Conservation (phyloP, 345 rosid species). For the Corchorus capsularis region DNA sequence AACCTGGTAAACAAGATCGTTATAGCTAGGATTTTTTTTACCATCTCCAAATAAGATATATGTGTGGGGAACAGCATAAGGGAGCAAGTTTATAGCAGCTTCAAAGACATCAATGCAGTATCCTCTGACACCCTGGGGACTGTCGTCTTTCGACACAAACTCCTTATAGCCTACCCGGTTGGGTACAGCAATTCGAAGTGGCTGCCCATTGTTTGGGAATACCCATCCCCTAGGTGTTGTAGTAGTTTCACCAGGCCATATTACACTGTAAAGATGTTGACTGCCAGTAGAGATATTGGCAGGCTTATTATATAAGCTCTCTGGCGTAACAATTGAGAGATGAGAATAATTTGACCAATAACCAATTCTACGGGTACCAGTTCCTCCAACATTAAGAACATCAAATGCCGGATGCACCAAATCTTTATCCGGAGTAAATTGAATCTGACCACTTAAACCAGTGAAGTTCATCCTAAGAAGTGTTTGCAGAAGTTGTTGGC, state of each 20-base stretch:
- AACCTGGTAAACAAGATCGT: conserved; percentile 56
- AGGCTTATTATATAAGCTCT: conserved; percentile 55
- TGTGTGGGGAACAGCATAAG: conserved; percentile 75
- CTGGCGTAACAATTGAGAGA: conserved; percentile 67
- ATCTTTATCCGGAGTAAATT: conserved; percentile 59
- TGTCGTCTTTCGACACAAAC: conserved; percentile 54
- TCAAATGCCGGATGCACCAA: conserved; percentile 72
- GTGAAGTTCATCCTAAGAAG: conserved; percentile 65
- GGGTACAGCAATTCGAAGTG: conserved; percentile 77
- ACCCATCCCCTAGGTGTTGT: conserved; percentile 84
- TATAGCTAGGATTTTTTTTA: conserved; percentile 61
- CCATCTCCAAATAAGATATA: conserved; percentile 72
- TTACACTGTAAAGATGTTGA: conserved; percentile 57
- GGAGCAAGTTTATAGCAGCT: conserved; percentile 79
- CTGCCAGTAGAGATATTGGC: conserved; percentile 45
- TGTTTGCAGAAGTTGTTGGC: conserved; percentile 60
- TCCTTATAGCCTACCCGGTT: conserved; percentile 64
- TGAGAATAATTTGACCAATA: conserved; percentile 86
- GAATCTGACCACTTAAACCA: conserved; percentile 67
- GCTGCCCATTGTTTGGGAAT: conserved; percentile 81
- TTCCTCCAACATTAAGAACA: conserved; percentile 68
- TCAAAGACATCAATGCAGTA: conserved; percentile 91
- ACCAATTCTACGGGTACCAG: conserved; percentile 68
- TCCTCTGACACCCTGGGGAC: conserved; percentile 78
- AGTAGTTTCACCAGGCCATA: conserved; percentile 82